Evolutionary conservation across 164 flowering plant genomes (phyloP).

Genomic region (Sedum album): DNA sequence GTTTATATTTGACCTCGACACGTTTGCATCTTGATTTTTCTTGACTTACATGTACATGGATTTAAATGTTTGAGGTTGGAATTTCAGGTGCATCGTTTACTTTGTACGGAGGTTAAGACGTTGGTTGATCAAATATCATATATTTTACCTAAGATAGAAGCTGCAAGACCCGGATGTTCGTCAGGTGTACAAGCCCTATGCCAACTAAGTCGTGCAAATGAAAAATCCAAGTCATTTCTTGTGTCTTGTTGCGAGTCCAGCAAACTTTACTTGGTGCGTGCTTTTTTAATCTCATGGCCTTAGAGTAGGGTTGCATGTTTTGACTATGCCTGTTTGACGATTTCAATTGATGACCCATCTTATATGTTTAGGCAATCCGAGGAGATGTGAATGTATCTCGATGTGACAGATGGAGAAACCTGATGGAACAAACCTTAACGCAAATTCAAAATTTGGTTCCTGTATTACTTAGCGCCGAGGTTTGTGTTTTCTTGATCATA

Average conservation of each 20-base stretch:
- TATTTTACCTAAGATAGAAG: constrained; percentile 48
- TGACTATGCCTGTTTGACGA: no score
- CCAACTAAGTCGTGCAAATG: constrained; percentile 28
- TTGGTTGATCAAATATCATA: constrained; percentile 28
- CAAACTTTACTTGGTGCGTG: constrained; percentile 51
- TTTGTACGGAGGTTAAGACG: constrained; percentile 37
- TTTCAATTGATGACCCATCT: neutral
- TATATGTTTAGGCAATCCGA: constrained; percentile 54
- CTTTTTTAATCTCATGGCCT: neutral
- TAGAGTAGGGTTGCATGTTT: no score
- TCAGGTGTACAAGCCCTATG: constrained; percentile 45
- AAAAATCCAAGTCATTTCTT: constrained; percentile 35
- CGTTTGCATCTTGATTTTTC: neutral
- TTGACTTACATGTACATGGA: neutral
- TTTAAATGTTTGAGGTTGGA: neutral
- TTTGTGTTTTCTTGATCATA: constrained; percentile 20
- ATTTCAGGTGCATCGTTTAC: constrained; percentile 38
- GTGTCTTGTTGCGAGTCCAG: constrained; percentile 48
- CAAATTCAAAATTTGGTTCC: constrained; percentile 69
- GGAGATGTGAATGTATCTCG: constrained; percentile 44
- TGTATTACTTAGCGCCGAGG: constrained; percentile 51
- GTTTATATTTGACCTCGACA: neutral
- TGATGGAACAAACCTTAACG: constrained; percentile 44
- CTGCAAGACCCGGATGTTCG: constrained; percentile 47
- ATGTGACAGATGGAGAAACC: constrained; percentile 39